Evolutionary conservation across 2,329 filamentous ascomycete species (phyloP), one percentile per base, ranked within the genome.

Genomic region (Neonectria sp.): DNA sequence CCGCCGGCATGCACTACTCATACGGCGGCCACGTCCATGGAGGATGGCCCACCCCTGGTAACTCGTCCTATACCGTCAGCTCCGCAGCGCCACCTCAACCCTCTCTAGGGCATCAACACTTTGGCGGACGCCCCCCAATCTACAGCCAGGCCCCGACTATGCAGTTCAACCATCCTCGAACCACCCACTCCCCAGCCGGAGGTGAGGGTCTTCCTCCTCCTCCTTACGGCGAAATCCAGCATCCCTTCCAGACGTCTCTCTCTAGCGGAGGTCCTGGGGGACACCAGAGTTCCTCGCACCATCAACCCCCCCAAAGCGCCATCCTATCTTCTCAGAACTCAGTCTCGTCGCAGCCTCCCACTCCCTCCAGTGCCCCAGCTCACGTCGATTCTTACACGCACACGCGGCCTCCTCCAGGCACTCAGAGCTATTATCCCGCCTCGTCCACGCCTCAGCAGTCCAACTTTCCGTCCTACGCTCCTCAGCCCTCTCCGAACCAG

Each of bases 201-300:
- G 85, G 84, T 55, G 90, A 94, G 76, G 86, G 86, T 55, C 83
- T 95, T 61, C 88, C 92, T 67, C 85, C 89, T 61, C 89, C 92
- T 67, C 87, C 91, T 7, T 94, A 91, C 80, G 91, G 93, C 70
- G 84, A 89, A 68, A 89, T 90, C 71, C 86, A 92, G 67, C 88
- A 90, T 51, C 85, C 90, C 37, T 94, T 91, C 78, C 86, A 90
- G 67, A 87, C 88, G 71, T 83, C 88, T 21, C 86, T 90, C 76
- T 85, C 87, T 12, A 71, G 71, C 33, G 76, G 76, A 27, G 87
- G 88, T 60, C 85, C 82, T 35, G 76, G 78, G 43, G 75, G 77
- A 46, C 80, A 82, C 59, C 79, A 77, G 27, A 79, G 70, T 49
- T 69, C 67, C 27, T 77, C 80, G 62, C 74, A 75, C 51, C 76